These are phyloP conservation scores for Beta corolliflora DNA, from an alignment of 179 eudicot genomes.

Conservation along the genomic window DNA sequence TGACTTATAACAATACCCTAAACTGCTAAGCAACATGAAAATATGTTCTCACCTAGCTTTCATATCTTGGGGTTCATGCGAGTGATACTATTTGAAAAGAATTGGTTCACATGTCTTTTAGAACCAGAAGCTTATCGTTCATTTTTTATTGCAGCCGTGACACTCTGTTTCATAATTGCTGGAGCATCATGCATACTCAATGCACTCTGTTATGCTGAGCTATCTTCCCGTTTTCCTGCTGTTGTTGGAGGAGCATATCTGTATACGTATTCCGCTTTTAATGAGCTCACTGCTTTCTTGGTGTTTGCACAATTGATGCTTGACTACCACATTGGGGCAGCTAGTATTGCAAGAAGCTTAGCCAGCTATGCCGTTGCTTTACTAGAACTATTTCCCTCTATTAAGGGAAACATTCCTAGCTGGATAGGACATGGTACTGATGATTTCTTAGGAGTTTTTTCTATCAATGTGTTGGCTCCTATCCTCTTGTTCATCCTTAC, in stretches of 20 bases:
- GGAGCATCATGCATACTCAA: slow-evolving; percentile 93
- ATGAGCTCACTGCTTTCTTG: slow-evolving; percentile 95
- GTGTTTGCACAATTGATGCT: slow-evolving; percentile 94
- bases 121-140: slow-evolving; percentile 13
- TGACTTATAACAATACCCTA: not conserved
- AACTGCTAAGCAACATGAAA: too few species aligned
- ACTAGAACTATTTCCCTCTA: slow-evolving; percentile 63
- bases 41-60: slow-evolving; percentile 7
- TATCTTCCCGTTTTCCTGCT: slow-evolving; percentile 91
- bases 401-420: slow-evolving; percentile 70
- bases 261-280: slow-evolving; percentile 91
- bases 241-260: slow-evolving; percentile 98
- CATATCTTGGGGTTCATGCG: not conserved
- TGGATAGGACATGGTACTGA: slow-evolving; percentile 91
- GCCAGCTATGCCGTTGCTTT: slow-evolving; percentile 67
- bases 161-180: slow-evolving; percentile 82
- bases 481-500: slow-evolving; percentile 66
- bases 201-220: slow-evolving; percentile 96
- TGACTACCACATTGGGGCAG: slow-evolving; percentile 97
- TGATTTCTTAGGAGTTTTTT: slow-evolving; percentile 56
- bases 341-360: slow-evolving; percentile 96
- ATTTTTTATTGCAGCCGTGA: slow-evolving; percentile 66
- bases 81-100: not conserved
- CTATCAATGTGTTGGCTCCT: slow-evolving; percentile 76
- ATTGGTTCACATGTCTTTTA: not conserved